Base-by-base conservation (phyloP, 768 basidiomycete species). In the Amanita subjunquillea region DNA sequence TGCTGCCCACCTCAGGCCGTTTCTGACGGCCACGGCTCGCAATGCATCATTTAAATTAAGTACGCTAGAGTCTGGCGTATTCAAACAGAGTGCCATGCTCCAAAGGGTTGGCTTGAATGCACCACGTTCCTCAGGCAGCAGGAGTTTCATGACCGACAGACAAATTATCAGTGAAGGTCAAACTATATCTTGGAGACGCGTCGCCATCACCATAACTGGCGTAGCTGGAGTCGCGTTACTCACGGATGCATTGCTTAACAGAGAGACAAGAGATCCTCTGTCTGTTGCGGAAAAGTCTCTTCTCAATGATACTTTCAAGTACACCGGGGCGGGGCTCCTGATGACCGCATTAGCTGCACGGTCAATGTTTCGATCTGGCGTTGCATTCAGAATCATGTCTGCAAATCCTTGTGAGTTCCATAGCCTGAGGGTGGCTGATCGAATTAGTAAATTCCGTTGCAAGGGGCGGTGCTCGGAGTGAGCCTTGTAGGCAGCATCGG, bases 391-490 rank as follows among this genome's bases (percentile, higher is more conserved):
- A 51, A 71, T 92, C 50, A 89, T 92, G 89, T 68, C 84, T 0
- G 79, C 87, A 12, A 91, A 91, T 65, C 90, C 90, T 55, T 91
- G 88, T 83, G 58, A 54, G 79, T 65, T 32, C 13, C 36, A 3
- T 37, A 27, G 30, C 46, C 38, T 25, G 50, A 6, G 40, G 37
- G 17, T 51, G 37, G 17, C 38, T 27, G n/a, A 48, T n/a, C 36
- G 6, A 12, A 15, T 10, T 27, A 6, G 30, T 54, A 46, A 4
- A 27, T 0, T 51, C 37, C 17, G 17, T 6, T 56, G 20, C n/a
- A 51, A 86, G 84, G 85, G 90, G 70, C 86, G 50, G 87, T 92
- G 2, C 77, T 91, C 42, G 90, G 88, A 56, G 80, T 86, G 48
- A 84, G 89, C 66, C 75, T 91, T 39, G 82, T 74, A 12, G 87